These are phyloP conservation scores for Litchi chinensis DNA, from an alignment of 345 rosid species.

Conservation along the genomic window DNA sequence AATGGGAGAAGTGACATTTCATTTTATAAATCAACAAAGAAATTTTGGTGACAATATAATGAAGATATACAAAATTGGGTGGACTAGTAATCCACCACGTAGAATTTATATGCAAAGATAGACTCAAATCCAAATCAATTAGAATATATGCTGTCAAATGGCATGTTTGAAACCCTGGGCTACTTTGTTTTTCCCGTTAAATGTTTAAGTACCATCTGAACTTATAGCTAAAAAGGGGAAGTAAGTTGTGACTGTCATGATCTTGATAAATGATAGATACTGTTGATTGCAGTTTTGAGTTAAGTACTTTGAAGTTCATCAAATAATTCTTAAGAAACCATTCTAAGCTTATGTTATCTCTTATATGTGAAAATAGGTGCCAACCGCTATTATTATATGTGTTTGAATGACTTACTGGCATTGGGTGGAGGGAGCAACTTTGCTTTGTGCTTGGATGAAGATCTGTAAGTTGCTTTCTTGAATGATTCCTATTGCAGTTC, in stretches of 20 bases:
- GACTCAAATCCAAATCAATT: neutral
- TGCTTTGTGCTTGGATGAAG: constrained; percentile 80
- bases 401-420: constrained; percentile 83
- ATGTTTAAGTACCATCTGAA: neutral
- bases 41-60: neutral
- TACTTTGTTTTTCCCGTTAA: neutral
- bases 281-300: constrained; percentile 3
- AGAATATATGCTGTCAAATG: neutral
- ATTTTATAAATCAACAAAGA: neutral
- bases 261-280: constrained; percentile 6
- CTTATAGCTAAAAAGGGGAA: neutral
- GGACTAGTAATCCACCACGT: neutral
- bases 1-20: neutral
- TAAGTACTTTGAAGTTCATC: neutral
- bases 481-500: constrained; percentile 1
- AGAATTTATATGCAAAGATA: neutral
- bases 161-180: neutral
- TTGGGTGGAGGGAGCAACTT: constrained; percentile 90
- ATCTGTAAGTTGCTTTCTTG: constrained; percentile 68
- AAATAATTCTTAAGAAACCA: neutral
- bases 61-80: neutral
- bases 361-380: constrained; percentile 58
- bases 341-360: constrained; percentile 16
- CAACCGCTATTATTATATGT: constrained; percentile 82
- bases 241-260: neutral